Evolutionary conservation across 495 filamentous ascomycete species (phyloP).

Genomic region (Trichoderma reesei): DNA sequence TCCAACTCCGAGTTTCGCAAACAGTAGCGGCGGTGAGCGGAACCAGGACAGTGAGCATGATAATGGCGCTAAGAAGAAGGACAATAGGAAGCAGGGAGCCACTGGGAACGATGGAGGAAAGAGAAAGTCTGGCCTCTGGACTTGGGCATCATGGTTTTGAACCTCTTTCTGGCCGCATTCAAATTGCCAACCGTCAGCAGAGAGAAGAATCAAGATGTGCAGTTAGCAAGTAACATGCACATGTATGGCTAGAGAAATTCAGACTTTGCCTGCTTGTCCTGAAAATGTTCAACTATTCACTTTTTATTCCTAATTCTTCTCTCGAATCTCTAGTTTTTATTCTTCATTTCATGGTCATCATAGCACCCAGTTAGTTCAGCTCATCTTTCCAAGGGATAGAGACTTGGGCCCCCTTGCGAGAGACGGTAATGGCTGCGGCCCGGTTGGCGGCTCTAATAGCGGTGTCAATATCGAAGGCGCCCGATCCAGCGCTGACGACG

Average conservation of each 20-base stretch:
- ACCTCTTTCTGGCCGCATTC: not conserved
- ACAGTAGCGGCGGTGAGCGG: not conserved
- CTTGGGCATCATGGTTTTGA: slow-evolving; percentile 10
- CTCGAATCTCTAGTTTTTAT: not conserved
- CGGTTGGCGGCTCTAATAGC: slow-evolving; percentile 60
- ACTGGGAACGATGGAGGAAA: not conserved
- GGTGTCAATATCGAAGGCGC: slow-evolving; percentile 40
- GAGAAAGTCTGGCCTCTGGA: not conserved
- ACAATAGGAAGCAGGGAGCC: not conserved
- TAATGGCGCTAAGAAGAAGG: too few species aligned
- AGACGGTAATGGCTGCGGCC: slow-evolving; percentile 68
- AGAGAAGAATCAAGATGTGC: too few species aligned
- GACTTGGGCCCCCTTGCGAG: slow-evolving; percentile 70
- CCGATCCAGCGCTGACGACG: slow-evolving; percentile 37
- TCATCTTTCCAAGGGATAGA: slow-evolving; percentile 87
- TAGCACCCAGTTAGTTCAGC: slow-evolving; percentile 27
- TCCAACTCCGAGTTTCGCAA: not conserved
- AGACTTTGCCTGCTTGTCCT: too few species aligned
- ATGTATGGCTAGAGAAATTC: too few species aligned
- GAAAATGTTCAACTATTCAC: too few species aligned
- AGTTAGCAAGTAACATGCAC: too few species aligned
- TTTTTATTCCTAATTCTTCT: not conserved
- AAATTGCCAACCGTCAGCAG: not conserved
- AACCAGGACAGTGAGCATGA: not conserved
- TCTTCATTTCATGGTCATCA: not conserved